phyloP scores from a whole-genome alignment of 371 early-diverging fungal species.

The Rhizopus sp. region DNA sequence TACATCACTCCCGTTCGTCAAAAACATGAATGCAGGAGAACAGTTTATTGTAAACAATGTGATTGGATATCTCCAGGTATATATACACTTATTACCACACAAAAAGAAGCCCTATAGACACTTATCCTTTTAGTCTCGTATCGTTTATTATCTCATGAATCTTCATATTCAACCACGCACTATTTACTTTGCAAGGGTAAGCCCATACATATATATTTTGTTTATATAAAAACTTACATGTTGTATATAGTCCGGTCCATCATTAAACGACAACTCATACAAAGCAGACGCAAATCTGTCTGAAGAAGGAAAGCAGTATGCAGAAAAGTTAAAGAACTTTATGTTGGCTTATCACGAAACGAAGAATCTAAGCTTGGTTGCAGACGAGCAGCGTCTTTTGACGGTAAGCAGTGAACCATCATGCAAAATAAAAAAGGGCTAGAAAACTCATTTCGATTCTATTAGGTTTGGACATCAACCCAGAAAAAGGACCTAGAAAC shows the following conservation, averaged over 20 bases:
- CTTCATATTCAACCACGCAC: conserved; percentile 90
- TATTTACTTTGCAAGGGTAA: conserved; percentile 87
- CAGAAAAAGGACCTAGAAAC: conserved; percentile 73
- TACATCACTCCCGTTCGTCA: conserved; percentile 67
- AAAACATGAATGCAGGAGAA: conserved; percentile 89
- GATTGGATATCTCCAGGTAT: conserved; percentile 75
- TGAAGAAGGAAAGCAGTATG: conserved; percentile 59
- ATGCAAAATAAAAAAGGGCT: not conserved
- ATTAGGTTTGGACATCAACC: conserved; percentile 81
- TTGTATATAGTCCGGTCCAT: conserved; percentile 19
- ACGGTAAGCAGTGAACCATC: conserved; percentile 23
- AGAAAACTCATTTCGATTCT: not conserved
- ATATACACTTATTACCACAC: not conserved
- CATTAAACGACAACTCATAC: conserved; percentile 50
- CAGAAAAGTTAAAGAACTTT: conserved; percentile 62
- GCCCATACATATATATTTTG: not conserved
- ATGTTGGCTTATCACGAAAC: conserved; percentile 47
- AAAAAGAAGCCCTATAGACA: not conserved
- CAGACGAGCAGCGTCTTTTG: conserved; percentile 35
- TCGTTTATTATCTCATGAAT: conserved; percentile 97
- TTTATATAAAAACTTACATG: not conserved
- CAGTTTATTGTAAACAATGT: conserved; percentile 85
- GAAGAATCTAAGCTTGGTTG: conserved; percentile 22
- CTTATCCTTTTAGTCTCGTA: conserved; percentile 68
- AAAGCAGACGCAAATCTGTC: conserved; percentile 62